These are phyloP conservation scores for Globisporangium cederbergense DNA, from an alignment of 352 stramenopile genomes.

Conservation along the genomic window DNA sequence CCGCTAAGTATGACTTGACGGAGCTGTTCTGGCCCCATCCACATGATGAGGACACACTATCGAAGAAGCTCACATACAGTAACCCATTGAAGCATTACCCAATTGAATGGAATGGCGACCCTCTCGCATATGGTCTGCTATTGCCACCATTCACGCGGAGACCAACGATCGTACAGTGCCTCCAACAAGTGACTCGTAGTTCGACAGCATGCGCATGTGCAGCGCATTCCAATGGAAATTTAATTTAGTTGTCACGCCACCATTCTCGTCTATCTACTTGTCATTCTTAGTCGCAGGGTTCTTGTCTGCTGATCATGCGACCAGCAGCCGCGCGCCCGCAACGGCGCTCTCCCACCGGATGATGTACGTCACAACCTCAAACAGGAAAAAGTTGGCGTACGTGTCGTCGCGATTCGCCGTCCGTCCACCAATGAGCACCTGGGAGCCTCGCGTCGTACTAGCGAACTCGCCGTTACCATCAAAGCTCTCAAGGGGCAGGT, in stretches of 20 bases:
- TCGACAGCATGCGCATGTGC: not conserved
- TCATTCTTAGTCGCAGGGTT: not conserved
- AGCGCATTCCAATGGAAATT: not conserved
- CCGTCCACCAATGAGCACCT: slow-evolving; percentile 26
- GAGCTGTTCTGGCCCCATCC: no score
- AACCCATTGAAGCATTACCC: no score
- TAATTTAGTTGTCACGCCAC: not conserved
- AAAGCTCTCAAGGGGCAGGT: not conserved
- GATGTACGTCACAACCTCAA: slow-evolving; percentile 48
- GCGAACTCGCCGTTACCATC: not conserved
- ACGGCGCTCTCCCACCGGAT: slow-evolving; percentile 44
- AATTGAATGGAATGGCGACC: no score
- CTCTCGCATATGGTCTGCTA: no score
- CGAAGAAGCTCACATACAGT: no score
- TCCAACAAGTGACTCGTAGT: no score
- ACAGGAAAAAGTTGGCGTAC: slow-evolving; percentile 44
- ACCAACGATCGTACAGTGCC: no score
- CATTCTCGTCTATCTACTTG: not conserved
- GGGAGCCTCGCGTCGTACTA: not conserved
- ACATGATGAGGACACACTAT: no score
- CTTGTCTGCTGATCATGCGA: slow-evolving; percentile 6
- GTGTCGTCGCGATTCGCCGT: slow-evolving; percentile 36
- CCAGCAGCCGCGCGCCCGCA: slow-evolving; percentile 30
- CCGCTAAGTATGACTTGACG: no score
- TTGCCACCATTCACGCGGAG: no score